Evolutionary conservation across 2,329 filamentous ascomycete species (phyloP).

Genomic region (Cordyceps pruinosa): DNA sequence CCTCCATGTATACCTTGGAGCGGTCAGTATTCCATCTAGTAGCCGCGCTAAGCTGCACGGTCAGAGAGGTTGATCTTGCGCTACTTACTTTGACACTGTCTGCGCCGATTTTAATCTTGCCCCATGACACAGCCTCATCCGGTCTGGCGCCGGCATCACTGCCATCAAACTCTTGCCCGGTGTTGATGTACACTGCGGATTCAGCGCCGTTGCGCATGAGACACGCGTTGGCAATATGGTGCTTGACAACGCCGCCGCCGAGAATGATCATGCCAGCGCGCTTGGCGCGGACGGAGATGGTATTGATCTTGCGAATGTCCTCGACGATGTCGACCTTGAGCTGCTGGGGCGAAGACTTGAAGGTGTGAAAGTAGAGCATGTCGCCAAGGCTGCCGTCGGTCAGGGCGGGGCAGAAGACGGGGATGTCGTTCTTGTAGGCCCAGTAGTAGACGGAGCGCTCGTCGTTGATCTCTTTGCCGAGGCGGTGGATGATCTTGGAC

Average conservation of each 20-base stretch:
- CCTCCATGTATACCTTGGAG: constrained; percentile 52
- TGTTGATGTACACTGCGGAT: constrained; percentile 96
- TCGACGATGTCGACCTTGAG: constrained; percentile 86
- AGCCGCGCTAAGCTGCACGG: neutral
- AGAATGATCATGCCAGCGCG: constrained; percentile 91
- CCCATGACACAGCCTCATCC: constrained; percentile 97
- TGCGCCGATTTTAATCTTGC: constrained; percentile 87
- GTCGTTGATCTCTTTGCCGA: constrained; percentile 91
- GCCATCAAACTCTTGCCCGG: constrained; percentile 93
- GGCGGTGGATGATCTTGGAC: constrained; percentile 79
- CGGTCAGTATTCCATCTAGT: neutral
- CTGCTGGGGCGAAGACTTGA: constrained; percentile 75
- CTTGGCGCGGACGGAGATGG: constrained; percentile 79
- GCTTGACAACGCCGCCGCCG: constrained; percentile 91
- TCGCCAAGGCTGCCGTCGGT: constrained; percentile 94
- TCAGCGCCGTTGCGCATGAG: constrained; percentile 97
- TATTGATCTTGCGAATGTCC: constrained; percentile 90
- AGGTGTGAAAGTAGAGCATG: constrained; percentile 98
- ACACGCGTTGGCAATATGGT: constrained; percentile 96
- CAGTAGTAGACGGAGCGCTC: constrained; percentile 92
- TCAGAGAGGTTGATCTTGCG: too few relatives aligned
- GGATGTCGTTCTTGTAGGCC: constrained; percentile 95
- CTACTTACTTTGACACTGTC: constrained; percentile 75
- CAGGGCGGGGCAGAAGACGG: constrained; percentile 91
- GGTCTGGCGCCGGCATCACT: constrained; percentile 92